Conservation (phyloP, 2,329 filamentous ascomycete species). For the Neospermospora avenae region DNA sequence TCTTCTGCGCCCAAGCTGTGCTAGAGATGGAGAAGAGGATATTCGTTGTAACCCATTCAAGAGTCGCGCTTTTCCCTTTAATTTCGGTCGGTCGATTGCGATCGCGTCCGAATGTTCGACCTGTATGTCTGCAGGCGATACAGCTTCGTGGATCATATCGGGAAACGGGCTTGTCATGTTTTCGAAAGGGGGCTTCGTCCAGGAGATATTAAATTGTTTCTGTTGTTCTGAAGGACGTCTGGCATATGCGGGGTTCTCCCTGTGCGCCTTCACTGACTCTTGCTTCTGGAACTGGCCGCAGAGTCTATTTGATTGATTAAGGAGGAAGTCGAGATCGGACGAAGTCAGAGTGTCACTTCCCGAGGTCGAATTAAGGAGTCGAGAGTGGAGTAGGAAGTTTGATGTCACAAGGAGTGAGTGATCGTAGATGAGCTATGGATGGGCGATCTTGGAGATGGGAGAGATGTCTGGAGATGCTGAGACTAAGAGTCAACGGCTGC, state of each 20-base stretch:
- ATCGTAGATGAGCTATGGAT: not conserved
- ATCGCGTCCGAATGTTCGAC: conserved; percentile 31
- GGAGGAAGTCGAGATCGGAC: not conserved
- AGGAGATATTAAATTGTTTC: not conserved
- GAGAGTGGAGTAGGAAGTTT: not conserved
- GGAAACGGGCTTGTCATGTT: conserved; percentile 26
- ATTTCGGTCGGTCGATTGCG: conserved; percentile 29
- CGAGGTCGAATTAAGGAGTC: not conserved
- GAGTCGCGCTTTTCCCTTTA: conserved; percentile 33
- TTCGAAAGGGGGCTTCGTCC: not conserved
- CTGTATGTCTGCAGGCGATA: conserved; percentile 11
- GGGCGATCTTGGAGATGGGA: not conserved
- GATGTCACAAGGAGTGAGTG: not conserved
- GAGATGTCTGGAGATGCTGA: not conserved
- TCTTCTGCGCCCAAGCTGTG: conserved; percentile 30
- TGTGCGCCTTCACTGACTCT: not conserved
- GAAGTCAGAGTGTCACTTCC: not conserved
- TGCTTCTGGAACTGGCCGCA: not conserved
- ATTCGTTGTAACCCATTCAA: conserved; percentile 35
- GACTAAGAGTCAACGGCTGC: not conserved
- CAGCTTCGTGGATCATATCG: conserved; percentile 24
- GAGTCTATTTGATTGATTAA: not conserved
- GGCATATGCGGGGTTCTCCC: conserved; percentile 4
- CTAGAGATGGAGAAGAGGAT: conserved; percentile 36
- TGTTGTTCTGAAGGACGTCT: not conserved